Percentiles rank a stretch among this genome's conserved stretches.
These are phyloP conservation scores for Bipolaris bicolor DNA, from an alignment of 2,329 filamentous ascomycete genomes.

Conservation along the genomic window DNA sequence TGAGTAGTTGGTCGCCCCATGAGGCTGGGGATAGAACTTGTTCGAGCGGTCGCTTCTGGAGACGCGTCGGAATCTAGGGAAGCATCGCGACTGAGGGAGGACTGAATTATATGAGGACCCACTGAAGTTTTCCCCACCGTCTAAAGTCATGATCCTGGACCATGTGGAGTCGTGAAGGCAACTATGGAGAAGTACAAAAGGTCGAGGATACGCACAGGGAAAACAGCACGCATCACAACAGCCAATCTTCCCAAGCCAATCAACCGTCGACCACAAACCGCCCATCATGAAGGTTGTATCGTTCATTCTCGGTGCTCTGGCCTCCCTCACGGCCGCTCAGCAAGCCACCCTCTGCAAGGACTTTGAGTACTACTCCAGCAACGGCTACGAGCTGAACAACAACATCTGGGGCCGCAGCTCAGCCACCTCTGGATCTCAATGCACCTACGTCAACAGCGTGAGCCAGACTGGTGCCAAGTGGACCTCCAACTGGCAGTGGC, in stretches of 20 bases:
- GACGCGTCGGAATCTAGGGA: conserved; percentile 15
- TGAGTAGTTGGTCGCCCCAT: conserved; percentile 5
- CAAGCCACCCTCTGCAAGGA: conserved; percentile 25
- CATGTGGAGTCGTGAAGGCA: neutral
- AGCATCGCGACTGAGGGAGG: conserved; percentile 8
- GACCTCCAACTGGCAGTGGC: conserved; percentile 27
- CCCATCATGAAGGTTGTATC: conserved; percentile 13
- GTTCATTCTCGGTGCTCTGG: conserved; percentile 11
- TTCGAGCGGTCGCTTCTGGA: neutral
- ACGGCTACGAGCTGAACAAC: conserved; percentile 34
- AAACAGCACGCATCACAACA: neutral
- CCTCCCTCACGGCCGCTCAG: conserved; percentile 7
- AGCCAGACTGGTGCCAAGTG: conserved; percentile 23
- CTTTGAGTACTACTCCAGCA: conserved; percentile 27
- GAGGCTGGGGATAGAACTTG: neutral
- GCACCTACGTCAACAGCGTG: conserved; percentile 28
- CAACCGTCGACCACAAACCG: neutral
- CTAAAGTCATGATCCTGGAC: conserved; percentile 5
- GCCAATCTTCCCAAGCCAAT: neutral
- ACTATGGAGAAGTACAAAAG: conserved; percentile 6
- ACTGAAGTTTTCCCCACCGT: conserved; percentile 10
- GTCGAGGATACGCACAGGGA: neutral
- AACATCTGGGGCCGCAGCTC: conserved; percentile 31
- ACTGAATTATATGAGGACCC: conserved; percentile 11
- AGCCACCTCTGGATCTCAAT: conserved; percentile 24